phyloP scores from a whole-genome alignment of 2,329 filamentous ascomycete genomes.

The Aspergillus pseudonomiae region DNA sequence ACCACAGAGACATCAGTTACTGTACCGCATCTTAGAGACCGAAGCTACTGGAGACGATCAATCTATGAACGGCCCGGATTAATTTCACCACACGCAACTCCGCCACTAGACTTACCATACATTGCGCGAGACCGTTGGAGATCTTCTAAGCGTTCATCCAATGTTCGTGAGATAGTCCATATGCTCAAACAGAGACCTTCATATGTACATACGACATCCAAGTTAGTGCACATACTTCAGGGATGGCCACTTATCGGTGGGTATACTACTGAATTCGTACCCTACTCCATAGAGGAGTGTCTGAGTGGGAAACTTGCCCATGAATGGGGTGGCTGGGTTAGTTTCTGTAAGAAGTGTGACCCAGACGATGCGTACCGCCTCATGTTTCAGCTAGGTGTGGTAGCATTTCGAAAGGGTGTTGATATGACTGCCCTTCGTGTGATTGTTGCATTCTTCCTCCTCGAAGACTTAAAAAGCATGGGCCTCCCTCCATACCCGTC shows the following conservation, averaged over 20 bases:
- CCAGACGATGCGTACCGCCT: constrained; percentile 28
- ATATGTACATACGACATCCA: constrained; percentile 23
- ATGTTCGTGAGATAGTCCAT: constrained; percentile 28
- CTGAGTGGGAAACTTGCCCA: constrained; percentile 41
- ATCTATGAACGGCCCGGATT: constrained; percentile 21
- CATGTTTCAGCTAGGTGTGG: constrained; percentile 51
- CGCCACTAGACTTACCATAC: constrained; percentile 12
- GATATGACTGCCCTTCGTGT: constrained; percentile 48
- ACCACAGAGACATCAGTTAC: background rate
- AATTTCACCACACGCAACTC: background rate
- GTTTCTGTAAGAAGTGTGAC: constrained; percentile 34
- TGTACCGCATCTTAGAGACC: constrained; percentile 11
- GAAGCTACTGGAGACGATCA: constrained; percentile 46
- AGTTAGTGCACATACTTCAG: constrained; percentile 34
- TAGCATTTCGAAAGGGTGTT: constrained; percentile 46
- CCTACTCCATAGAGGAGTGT: constrained; percentile 42
- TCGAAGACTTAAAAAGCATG: constrained; percentile 44
- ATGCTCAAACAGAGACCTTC: constrained; percentile 29
- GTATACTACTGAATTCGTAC: constrained; percentile 36
- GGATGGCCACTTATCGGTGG: constrained; percentile 44
- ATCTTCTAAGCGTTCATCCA: constrained; percentile 4
- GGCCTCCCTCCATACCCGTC: constrained; percentile 33
- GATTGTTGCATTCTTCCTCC: constrained; percentile 50
- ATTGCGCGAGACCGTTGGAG: constrained; percentile 5
- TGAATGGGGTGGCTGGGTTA: constrained; percentile 51